Conservation (phyloP, 345 rosid species). For the Aurinia saxatilis region DNA sequence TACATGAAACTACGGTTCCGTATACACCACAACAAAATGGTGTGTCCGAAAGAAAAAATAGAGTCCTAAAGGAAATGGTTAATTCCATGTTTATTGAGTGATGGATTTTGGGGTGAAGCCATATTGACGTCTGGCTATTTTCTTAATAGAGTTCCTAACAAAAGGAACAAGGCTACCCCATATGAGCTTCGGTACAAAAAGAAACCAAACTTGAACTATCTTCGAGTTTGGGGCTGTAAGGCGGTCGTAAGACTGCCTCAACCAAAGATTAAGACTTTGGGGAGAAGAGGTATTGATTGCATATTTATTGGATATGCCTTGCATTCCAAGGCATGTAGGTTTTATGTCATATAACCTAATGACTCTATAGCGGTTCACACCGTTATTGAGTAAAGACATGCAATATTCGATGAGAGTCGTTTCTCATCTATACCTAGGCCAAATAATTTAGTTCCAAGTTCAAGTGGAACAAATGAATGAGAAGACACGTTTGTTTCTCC, state of each 20-base stretch:
- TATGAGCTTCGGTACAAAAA: conserved; percentile 2
- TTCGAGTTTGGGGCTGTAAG: too few species aligned
- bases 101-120: conserved; percentile 1
- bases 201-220: not conserved
- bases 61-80: not conserved
- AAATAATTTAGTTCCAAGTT: not conserved
- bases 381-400: not conserved
- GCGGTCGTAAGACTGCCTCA: too few species aligned
- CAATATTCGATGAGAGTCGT: not conserved
- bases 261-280: conserved; percentile 1
- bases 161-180: not conserved
- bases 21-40: conserved; percentile 12
- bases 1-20: conserved; percentile 1
- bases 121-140: not conserved
- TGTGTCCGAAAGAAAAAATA: too few species aligned
- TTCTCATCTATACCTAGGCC: not conserved
- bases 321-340: conserved; percentile 2
- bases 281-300: not conserved
- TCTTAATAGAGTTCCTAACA: not conserved
- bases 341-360: not conserved
- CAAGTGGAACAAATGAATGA: not conserved
- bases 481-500: not conserved
- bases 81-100: not conserved
- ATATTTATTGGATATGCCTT: not conserved
- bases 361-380: not conserved